Evolutionary conservation across 2,329 filamentous ascomycete genomes (phyloP), one percentile per base, ranked within the genome.

Genomic region (Huntiella abstrusa): DNA sequence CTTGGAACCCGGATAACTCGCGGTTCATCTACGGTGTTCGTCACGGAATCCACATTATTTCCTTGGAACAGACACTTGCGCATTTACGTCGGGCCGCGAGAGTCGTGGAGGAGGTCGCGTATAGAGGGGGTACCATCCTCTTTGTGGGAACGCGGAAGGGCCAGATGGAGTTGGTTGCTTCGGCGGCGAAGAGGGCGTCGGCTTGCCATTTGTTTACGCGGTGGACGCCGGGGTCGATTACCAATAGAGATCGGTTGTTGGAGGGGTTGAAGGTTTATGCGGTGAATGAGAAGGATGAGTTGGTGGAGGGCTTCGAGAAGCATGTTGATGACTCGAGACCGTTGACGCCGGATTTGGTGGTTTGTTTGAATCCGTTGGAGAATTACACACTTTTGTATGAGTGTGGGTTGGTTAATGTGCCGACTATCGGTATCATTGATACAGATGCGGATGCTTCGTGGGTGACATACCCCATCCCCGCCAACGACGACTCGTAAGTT

Each of bases 381-480:
- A 96, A 98, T 62, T 84, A 83, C 57, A 77, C 86, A 5, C 60
- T 95, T 59, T 67, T 98, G 57, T 85, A 91, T 62, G 91, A 98
- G 67, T 96, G 91, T 60, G 83, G 81, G 0, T 60, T 86, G 49
- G 80, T 84, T 59, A 83, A 80, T 57, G 83, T 98, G 48, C 91
- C 91, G 1, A 96, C 91, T 0, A 91, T 98, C 56, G 91, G 88
- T 41, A 71, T 98, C 49, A 81, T 96, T 54, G 91, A 98, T 62
- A 96, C 91, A 1, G 83, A 98, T 61, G 80, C 78, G 2, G 83
- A 96, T 62, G 84, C 91, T 1, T 84, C 84, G 0, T 88, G 83
- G 75, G 86, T 96, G 43, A 96, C 91, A 3, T 98, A 98, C 59
- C 83, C 83, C 11, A 95, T 98, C 54, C 91, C 91, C 2, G 85